Evolutionary conservation across 352 stramenopile species (phyloP).

Genomic region (Phytophthora litchii): DNA sequence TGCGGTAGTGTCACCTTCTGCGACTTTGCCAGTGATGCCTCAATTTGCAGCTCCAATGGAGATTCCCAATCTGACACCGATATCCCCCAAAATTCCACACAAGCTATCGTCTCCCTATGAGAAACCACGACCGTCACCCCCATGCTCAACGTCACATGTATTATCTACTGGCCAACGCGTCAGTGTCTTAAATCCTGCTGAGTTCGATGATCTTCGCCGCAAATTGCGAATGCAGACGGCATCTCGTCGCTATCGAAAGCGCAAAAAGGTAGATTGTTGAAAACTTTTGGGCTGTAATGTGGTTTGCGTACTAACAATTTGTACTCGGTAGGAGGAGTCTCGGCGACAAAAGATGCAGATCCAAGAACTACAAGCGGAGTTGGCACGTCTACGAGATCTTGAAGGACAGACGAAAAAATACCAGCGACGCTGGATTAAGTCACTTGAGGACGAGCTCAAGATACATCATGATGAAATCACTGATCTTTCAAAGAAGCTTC

Average conservation of each 20-base stretch:
- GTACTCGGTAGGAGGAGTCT: slow-evolving; percentile 16
- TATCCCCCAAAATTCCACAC: neutral
- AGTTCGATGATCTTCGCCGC: slow-evolving; percentile 37
- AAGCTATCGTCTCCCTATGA: neutral
- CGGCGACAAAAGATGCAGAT: slow-evolving; percentile 26
- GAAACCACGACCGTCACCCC: neutral
- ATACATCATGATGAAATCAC: slow-evolving; percentile 23
- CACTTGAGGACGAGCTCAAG: slow-evolving; percentile 30
- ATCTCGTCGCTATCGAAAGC: slow-evolving; percentile 41
- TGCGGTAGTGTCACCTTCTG: neutral
- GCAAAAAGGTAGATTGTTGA: slow-evolving; percentile 33
- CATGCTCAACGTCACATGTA: slow-evolving; percentile 1
- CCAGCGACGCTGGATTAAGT: slow-evolving; percentile 20
- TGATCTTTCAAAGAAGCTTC: slow-evolving; percentile 16
- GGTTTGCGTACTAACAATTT: neutral
- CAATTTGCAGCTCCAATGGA: neutral
- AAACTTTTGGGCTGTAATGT: neutral
- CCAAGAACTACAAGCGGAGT: slow-evolving; percentile 25
- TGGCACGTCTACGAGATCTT: slow-evolving; percentile 24
- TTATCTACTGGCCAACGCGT: slow-evolving; percentile 25
- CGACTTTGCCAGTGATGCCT: neutral
- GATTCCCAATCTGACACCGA: neutral
- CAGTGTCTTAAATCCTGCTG: slow-evolving; percentile 22
- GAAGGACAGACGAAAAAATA: slow-evolving; percentile 26
- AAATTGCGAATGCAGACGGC: slow-evolving; percentile 41